phyloP scores from a whole-genome alignment of 2,329 filamentous ascomycete species.

The Phoma sp. region DNA sequence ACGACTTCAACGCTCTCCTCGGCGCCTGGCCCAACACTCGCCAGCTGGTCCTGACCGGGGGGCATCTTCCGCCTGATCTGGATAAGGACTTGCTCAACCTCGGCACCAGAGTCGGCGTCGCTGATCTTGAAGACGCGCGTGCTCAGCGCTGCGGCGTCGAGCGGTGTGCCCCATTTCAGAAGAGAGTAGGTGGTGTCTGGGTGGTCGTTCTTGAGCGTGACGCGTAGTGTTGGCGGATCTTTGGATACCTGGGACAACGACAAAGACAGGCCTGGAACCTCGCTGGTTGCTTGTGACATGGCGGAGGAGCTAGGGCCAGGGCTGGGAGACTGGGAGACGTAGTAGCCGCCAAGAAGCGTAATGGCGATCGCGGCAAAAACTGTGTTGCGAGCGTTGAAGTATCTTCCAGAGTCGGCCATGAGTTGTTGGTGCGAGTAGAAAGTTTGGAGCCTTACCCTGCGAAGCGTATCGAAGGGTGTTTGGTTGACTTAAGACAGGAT shows the following conservation, averaged over 20 bases:
- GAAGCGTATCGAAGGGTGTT: slow-evolving; percentile 4
- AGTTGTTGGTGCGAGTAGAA: not conserved
- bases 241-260: slow-evolving; percentile 38
- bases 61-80: slow-evolving; percentile 49
- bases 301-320: slow-evolving; percentile 21
- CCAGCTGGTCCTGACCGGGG: slow-evolving; percentile 43
- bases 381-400: slow-evolving; percentile 37
- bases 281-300: slow-evolving; percentile 28
- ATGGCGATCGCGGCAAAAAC: slow-evolving; percentile 34
- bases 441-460: not conserved
- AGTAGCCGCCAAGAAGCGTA: slow-evolving; percentile 38
- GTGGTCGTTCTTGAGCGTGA: slow-evolving; percentile 48
- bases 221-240: slow-evolving; percentile 40
- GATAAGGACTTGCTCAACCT: slow-evolving; percentile 38
- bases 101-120: slow-evolving; percentile 33
- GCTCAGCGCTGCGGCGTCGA: slow-evolving; percentile 48
- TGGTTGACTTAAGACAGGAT: slow-evolving; percentile 6
- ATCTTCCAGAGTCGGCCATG: slow-evolving; percentile 22
- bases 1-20: slow-evolving; percentile 44
- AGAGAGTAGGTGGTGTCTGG: slow-evolving; percentile 44
- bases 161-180: slow-evolving; percentile 50
- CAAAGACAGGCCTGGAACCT: slow-evolving; percentile 38
- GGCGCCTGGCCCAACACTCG: slow-evolving; percentile 45
- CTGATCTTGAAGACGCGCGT: slow-evolving; percentile 48
- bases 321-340: slow-evolving; percentile 33